Percentiles rank a stretch among this genome's conserved stretches.
phyloP scores from a whole-genome alignment of 345 rosid species.

The Cardiospermum halicacabum region DNA sequence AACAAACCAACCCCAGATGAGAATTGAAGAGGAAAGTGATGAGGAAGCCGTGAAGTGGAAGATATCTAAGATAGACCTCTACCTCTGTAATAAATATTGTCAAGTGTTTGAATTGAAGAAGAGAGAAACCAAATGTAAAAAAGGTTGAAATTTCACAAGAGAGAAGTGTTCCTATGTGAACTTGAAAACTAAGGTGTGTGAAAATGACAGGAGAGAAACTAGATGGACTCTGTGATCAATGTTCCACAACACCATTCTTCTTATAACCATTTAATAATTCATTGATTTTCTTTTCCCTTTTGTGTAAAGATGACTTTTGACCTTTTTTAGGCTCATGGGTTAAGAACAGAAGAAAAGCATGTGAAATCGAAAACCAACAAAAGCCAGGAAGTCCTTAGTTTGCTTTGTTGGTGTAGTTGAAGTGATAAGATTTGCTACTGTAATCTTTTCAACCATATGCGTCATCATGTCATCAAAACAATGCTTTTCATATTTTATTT shows the following conservation, averaged over 20 bases:
- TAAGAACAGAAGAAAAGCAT: not conserved
- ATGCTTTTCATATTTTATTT: not conserved
- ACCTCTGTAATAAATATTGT: not conserved
- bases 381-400: not conserved
- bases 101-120: not conserved
- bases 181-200: constrained; percentile 11
- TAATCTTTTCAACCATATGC: not conserved
- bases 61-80: not conserved
- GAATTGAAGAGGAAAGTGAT: not conserved
- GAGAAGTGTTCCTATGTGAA: constrained; percentile 11
- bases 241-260: not conserved
- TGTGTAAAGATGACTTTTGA: not conserved
- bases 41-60: constrained; percentile 4
- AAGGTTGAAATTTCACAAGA: not conserved
- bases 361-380: not conserved
- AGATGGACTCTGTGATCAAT: constrained; percentile 1
- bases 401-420: not conserved
- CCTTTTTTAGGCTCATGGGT: not conserved
- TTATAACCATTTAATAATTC: too few species aligned
- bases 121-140: not conserved
- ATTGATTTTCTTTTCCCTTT: not conserved
- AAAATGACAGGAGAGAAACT: constrained; percentile 18
- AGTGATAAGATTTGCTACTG: not conserved
- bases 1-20: not conserved
- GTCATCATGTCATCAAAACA: not conserved